Evolutionary conservation across 768 basidiomycete genomes (phyloP).

Genomic region (Ephemerocybe angulata): DNA sequence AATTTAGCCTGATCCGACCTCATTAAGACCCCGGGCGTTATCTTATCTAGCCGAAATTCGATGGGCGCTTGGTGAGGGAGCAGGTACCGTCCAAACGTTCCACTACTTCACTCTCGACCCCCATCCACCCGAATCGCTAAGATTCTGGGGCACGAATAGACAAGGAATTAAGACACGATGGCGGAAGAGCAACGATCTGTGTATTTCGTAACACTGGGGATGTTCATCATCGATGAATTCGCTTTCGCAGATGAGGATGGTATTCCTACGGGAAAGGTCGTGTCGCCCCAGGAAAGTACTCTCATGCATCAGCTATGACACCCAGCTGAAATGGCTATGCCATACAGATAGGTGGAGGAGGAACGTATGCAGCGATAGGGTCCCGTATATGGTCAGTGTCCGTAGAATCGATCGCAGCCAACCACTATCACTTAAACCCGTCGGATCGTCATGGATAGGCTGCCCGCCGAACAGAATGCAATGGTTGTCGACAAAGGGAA

Average conservation of each 20-base stretch:
- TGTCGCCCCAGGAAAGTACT: constrained; percentile 47
- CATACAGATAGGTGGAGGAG: constrained; percentile 83
- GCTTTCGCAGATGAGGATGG: constrained; percentile 57
- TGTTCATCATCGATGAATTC: constrained; percentile 90
- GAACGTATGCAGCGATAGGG: constrained; percentile 77
- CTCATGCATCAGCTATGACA: not conserved
- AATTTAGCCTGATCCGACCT: not conserved
- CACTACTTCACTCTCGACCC: not conserved
- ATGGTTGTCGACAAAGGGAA: constrained; percentile 82
- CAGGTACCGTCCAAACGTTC: not conserved
- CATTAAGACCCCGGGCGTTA: not conserved
- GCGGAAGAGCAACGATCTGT: not conserved
- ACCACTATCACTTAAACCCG: not conserved
- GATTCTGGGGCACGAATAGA: no score
- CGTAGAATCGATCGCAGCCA: no score
- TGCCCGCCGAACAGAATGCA: constrained; percentile 59
- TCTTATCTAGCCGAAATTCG: constrained; percentile 1
- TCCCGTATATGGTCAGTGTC: constrained; percentile 71
- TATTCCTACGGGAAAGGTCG: constrained; percentile 40
- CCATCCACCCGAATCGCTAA: no score
- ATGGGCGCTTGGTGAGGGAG: not conserved
- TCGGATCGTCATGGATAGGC: constrained; percentile 38
- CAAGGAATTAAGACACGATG: no score
- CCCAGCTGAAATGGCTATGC: constrained; percentile 3
- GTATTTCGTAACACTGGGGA: constrained; percentile 68